Evolutionary conservation across 495 filamentous ascomycete genomes (phyloP).

Genomic region (Aspergillus campestris): DNA sequence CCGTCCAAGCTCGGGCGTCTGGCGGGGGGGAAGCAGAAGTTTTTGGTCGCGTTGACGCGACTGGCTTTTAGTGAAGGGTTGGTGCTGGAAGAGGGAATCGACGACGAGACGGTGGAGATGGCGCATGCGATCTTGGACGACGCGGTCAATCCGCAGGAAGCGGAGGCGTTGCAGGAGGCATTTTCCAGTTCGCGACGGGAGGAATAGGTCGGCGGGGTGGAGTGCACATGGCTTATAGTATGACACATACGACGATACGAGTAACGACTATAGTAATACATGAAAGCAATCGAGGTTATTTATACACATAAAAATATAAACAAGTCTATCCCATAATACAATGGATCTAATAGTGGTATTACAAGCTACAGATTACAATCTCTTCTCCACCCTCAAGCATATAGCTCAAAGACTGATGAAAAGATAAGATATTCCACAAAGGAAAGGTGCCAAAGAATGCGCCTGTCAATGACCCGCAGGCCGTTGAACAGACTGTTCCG

Average conservation of each 20-base stretch:
- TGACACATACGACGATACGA: too few relatives aligned
- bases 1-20: slow-evolving; percentile 48
- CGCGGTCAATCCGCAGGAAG: slow-evolving; percentile 61
- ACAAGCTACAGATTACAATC: too few relatives aligned
- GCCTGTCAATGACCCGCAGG: slow-evolving; percentile 62
- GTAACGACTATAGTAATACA: too few relatives aligned
- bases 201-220: slow-evolving; percentile 6
- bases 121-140: slow-evolving; percentile 58
- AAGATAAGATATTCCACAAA: slow-evolving; percentile 36
- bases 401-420: slow-evolving; percentile 46
- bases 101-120: slow-evolving; percentile 56
- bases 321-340: too few relatives aligned
- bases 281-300: too few relatives aligned
- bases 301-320: neutral
- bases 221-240: too few relatives aligned
- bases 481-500: slow-evolving; percentile 56
- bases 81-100: slow-evolving; percentile 55
- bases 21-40: slow-evolving; percentile 55
- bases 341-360: too few relatives aligned
- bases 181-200: slow-evolving; percentile 41
- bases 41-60: slow-evolving; percentile 55
- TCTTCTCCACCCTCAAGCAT: slow-evolving; percentile 46
- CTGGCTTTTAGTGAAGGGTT: slow-evolving; percentile 58
- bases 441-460: slow-evolving; percentile 63
- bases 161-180: slow-evolving; percentile 51